Percentiles rank a stretch among this genome's conserved stretches.
These are phyloP conservation scores for Termitomyces sp. DNA, from an alignment of 1,284 basidiomycete species.

Conservation along the genomic window DNA sequence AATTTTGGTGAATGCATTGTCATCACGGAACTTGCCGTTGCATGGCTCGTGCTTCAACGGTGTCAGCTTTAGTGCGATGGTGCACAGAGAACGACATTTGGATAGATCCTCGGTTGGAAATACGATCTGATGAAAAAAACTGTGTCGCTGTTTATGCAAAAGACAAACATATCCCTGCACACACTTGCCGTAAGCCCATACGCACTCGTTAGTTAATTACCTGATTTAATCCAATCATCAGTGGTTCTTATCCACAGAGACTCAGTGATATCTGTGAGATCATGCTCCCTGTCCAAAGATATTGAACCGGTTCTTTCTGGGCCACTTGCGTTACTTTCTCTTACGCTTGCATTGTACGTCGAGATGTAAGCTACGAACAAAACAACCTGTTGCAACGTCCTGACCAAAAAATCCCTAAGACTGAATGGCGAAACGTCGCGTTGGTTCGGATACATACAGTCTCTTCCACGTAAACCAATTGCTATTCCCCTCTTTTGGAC, in stretches of 20 bases:
- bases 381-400: neutral
- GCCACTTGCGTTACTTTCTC: conserved; percentile 50
- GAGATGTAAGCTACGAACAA: conserved; percentile 48
- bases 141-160: conserved; percentile 37
- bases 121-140: conserved; percentile 25
- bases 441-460: conserved; percentile 68
- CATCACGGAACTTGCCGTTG: conserved; percentile 3
- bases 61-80: conserved; percentile 37
- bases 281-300: conserved; percentile 40
- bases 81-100: conserved; percentile 37
- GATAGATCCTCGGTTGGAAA: conserved; percentile 41
- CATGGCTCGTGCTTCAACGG: conserved; percentile 2
- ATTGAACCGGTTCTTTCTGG: conserved; percentile 47
- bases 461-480: conserved; percentile 47
- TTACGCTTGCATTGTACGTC: conserved; percentile 57
- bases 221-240: conserved; percentile 21
- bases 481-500: conserved; percentile 67
- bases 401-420: conserved; percentile 12
- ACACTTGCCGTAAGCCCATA: conserved; percentile 33
- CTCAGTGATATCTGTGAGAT: conserved; percentile 57
- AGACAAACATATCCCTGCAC: conserved; percentile 30
- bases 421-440: conserved; percentile 42
- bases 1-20: neutral
- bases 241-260: conserved; percentile 65
- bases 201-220: neutral